These are phyloP conservation scores for Diaporthe amygdali DNA, from an alignment of 2,329 filamentous ascomycete species.

Conservation along the genomic window DNA sequence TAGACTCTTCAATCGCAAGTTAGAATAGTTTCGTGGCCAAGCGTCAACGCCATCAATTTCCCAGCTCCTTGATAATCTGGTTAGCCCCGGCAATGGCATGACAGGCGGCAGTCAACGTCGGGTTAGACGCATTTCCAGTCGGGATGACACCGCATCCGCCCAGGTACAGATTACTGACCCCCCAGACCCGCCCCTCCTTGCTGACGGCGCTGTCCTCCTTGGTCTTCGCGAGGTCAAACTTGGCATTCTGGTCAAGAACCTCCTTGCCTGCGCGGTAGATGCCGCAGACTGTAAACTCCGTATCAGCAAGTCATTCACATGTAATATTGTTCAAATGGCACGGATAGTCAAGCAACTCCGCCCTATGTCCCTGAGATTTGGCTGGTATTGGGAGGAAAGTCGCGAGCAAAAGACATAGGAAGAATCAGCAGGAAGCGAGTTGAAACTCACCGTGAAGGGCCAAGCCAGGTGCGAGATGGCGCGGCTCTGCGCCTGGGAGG, in stretches of 20 bases:
- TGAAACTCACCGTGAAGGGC: conserved; percentile 22
- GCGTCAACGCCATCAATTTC: neutral
- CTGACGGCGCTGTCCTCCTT: conserved; percentile 28
- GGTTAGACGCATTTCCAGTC: conserved; percentile 30
- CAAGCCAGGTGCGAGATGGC: conserved; percentile 28
- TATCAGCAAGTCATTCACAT: neutral
- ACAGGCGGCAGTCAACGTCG: conserved; percentile 33
- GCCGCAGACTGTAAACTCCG: conserved; percentile 23
- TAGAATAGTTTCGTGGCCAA: neutral
- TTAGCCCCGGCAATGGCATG: conserved; percentile 30
- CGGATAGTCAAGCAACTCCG: neutral
- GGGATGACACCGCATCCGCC: conserved; percentile 34
- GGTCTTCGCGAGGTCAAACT: neutral
- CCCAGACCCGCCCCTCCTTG: conserved; percentile 30
- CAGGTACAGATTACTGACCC: conserved; percentile 29
- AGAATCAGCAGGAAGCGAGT: neutral
- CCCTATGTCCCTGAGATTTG: neutral
- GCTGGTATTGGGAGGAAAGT: neutral
- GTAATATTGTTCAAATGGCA: neutral
- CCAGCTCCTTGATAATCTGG: neutral
- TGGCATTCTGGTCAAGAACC: neutral
- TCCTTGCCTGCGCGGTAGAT: conserved; percentile 27
- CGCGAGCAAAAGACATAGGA: neutral
- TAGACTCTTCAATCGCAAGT: neutral
- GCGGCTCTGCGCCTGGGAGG: conserved; percentile 29